A percentile compares a stretch with the other conserved stretches of the same genome.
Conservation (phyloP, 2,329 filamentous ascomycete genomes). For the Aureobasidium sp. region DNA sequence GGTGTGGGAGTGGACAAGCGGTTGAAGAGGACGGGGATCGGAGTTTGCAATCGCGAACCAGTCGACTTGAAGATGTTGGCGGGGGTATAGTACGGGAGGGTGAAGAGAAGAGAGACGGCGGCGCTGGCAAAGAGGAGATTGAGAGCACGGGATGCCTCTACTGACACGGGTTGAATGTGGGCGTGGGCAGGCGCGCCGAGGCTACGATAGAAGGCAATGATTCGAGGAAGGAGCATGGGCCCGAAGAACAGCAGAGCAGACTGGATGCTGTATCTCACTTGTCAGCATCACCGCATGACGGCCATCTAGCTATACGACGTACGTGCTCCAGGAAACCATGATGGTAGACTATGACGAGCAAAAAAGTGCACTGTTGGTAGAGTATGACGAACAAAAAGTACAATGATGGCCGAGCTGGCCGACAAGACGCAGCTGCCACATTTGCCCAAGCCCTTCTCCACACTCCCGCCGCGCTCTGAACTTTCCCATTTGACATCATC, state of each 20-base stretch:
- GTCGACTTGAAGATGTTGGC: slow-evolving; percentile 78
- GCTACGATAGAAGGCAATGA: slow-evolving; percentile 58
- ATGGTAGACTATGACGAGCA: too few species aligned
- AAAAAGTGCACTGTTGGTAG: too few species aligned
- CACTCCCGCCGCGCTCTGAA: too few species aligned
- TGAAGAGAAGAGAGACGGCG: slow-evolving; percentile 47
- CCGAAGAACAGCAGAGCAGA: slow-evolving; percentile 51
- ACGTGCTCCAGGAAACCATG: slow-evolving; percentile 16
- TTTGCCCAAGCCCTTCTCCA: too few species aligned
- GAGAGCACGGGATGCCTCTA: slow-evolving; percentile 50
- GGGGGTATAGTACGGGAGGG: slow-evolving; percentile 61
- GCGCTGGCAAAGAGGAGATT: slow-evolving; percentile 52
- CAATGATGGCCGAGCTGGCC: too few species aligned
- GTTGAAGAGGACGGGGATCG: slow-evolving; percentile 76
- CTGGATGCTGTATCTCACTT: slow-evolving; percentile 24
- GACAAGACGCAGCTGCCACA: too few species aligned
- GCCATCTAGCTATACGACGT: background rate
- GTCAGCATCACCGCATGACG: background rate
- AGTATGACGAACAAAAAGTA: too few species aligned
- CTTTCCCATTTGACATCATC: too few species aligned
- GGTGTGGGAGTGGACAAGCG: slow-evolving; percentile 57
- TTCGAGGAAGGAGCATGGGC: slow-evolving; percentile 62
- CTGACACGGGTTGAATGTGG: slow-evolving; percentile 49
- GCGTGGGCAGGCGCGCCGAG: slow-evolving; percentile 36
- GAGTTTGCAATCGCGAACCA: slow-evolving; percentile 73